Evolutionary conservation across 768 basidiomycete species (phyloP), one percentile per base, ranked within the genome.

Genomic region (Mycena pura): DNA sequence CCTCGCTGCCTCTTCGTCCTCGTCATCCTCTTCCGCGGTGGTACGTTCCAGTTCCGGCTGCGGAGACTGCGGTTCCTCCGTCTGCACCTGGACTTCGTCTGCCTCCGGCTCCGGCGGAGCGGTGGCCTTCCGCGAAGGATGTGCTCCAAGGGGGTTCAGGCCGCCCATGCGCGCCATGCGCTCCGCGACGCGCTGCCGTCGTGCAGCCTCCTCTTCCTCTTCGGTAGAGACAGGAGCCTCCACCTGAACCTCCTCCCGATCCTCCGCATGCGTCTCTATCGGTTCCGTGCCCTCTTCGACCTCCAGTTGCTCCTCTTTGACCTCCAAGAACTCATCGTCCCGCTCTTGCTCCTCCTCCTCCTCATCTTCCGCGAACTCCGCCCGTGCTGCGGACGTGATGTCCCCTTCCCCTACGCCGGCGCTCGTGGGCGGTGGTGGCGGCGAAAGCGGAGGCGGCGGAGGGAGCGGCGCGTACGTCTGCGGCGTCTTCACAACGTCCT

Each of bases 141-240:
- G 75, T 13, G 76, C 70, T 8, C 74, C 74, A 40, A 86, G 76
- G 1, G 86, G 83, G 65, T 86, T 89, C 65, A 89, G 76, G n/a
- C 84, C 90, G 15, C 89, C 90, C 77, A 86, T 86, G 73, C 85
- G 84, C 7, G 86, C 85, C 41, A 85, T 68, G 19, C 74, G 79
- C 60, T 79, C 80, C 24, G 82, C 78, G 15, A 84, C 77, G 50
- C 79, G 80, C 47, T 76, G 76, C 19, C 76, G 74, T 27, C 77
- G 75, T 1, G 73, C 69, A 53, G 71, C 77, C 44, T 83, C 82
- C 9, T 81, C 83, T 38, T 80, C 79, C 36, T 77, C 80, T 13
- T 76, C 67, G 6, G 70, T 67, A 27, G 31, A 9, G 11, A 50
- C 28, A 6, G 15, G 7, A 50, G 48, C 11, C 31, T 50, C 28